Evolutionary conservation across 306 rosid genomes (phyloP), one percentile per base, ranked within the genome.

Genomic region (Cyamopsis tetragonoloba): DNA sequence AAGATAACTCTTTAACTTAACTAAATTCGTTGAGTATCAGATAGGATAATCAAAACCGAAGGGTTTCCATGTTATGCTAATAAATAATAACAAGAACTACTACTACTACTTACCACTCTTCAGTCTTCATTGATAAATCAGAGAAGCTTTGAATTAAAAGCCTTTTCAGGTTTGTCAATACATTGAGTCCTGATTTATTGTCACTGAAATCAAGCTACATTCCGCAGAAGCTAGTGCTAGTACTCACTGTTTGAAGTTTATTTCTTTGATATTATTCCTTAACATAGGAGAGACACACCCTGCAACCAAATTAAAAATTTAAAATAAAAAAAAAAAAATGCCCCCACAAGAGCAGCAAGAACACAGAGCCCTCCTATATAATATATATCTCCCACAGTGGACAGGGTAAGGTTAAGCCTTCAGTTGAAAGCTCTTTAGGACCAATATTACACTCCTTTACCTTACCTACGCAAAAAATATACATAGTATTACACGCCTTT

Each of bases 201-300:
- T 30, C 11, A 26, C 41, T 15, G 39, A 42, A 80, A 71, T 57
- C 61, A 31, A 10, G 50, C 74, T 48, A 61, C 57, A 72, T 82
- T 76, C 80, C 75, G 76, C 79, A 47, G 50, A 80, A 79, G 26
- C n/a, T n/a, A n/a, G 69, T 22, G 54, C 2, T 24, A 48, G 65
- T 27, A 60, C 78, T 71, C 73, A 63, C 42, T 66, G 42, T 68
- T 8, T n/a, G n/a, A 39, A 82, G 82, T 65, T 78, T 68, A 80
- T 81, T 79, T 71, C 76, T 79, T 79, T 76, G 44, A 51, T 3
- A 71, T 86, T 86, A 82, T 89, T 84, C 74, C 77, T 38, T 42
- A 53, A 76, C 38, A 27, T 56, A 3, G 51, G 54, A 78, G 78
- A 76, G 73, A 61, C 57, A 70, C 41, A 78, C 73, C 38, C 54